phyloP scores from a whole-genome alignment of 2,329 filamentous ascomycete species.

The Exophiala lecanii-corni region DNA sequence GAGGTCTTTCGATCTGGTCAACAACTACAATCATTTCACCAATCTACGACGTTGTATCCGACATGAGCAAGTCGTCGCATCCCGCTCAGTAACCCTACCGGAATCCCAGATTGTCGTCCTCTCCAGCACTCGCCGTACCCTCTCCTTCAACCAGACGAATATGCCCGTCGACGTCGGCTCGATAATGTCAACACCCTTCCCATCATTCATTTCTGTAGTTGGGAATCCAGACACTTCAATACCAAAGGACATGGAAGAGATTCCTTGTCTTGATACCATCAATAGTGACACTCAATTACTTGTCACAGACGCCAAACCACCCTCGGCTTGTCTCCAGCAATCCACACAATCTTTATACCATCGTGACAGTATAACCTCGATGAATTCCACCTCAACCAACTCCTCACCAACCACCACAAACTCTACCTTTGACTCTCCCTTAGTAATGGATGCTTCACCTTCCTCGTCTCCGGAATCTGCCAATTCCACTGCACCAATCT shows the following conservation, averaged over 20 bases:
- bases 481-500: constrained; percentile 58
- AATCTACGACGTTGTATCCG: constrained; percentile 10
- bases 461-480: constrained; percentile 91
- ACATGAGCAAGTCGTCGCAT: constrained; percentile 14
- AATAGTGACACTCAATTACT: constrained; percentile 17
- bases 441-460: constrained; percentile 83
- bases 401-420: constrained; percentile 93
- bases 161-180: constrained; percentile 25
- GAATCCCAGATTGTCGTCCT: constrained; percentile 9
- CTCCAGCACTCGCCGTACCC: constrained; percentile 21
- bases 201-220: constrained; percentile 27
- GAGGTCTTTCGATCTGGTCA: constrained; percentile 24
- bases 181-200: constrained; percentile 25
- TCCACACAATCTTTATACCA: constrained; percentile 28
- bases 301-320: constrained; percentile 17
- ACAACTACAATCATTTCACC: constrained; percentile 12
- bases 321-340: constrained; percentile 5
- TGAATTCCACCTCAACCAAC: constrained; percentile 74
- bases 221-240: constrained; percentile 16
- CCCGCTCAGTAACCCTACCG: constrained; percentile 11
- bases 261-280: constrained; percentile 12
- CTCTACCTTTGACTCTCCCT: constrained; percentile 87
- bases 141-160: constrained; percentile 15
- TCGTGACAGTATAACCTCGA: constrained; percentile 41
- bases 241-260: constrained; percentile 19